Conservation (phyloP, 2,329 filamentous ascomycete genomes). For the Xylaria sp. region DNA sequence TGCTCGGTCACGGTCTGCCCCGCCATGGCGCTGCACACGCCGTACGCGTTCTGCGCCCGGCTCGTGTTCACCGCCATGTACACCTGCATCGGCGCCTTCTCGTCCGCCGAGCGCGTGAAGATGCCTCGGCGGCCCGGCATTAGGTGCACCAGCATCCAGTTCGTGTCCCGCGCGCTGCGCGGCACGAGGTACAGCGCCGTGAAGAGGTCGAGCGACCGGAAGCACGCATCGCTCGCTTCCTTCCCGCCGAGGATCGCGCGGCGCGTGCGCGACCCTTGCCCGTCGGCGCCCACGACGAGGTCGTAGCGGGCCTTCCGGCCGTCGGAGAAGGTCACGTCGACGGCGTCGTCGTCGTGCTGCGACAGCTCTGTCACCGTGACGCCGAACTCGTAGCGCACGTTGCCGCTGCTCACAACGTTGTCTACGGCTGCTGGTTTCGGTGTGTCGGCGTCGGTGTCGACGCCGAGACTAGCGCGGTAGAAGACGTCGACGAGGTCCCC, state of each 20-base stretch:
- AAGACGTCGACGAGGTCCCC: constrained; percentile 65
- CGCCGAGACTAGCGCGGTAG: constrained; percentile 51
- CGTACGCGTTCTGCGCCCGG: constrained; percentile 4
- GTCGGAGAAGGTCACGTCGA: constrained; percentile 56
- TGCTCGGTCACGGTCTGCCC: constrained; percentile 38
- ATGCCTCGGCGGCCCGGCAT: constrained; percentile 52
- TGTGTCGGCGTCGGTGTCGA: background rate
- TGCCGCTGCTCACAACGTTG: constrained; percentile 38
- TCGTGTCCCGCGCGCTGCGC: constrained; percentile 42
- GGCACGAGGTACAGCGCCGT: constrained; percentile 56
- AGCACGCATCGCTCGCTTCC: constrained; percentile 42
- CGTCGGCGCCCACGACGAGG: constrained; percentile 66
- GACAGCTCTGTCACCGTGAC: constrained; percentile 46
- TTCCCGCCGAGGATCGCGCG: constrained; percentile 50
- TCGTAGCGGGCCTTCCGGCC: constrained; percentile 58
- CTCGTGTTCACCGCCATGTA: constrained; percentile 46
- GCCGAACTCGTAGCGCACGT: constrained; percentile 50
- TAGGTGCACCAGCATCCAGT: constrained; percentile 51
- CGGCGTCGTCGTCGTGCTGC: constrained; percentile 47
- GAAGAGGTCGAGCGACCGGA: constrained; percentile 50
- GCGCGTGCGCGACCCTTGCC: constrained; percentile 61
- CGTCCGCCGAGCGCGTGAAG: constrained; percentile 50
- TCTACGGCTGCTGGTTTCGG: constrained; percentile 43
- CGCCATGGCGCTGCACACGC: constrained; percentile 19
- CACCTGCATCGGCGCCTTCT: constrained; percentile 47